Percentiles rank a stretch among this genome's conserved stretches.
These are phyloP conservation scores for Galerina marginata DNA, from an alignment of 768 basidiomycete genomes.

Conservation along the genomic window DNA sequence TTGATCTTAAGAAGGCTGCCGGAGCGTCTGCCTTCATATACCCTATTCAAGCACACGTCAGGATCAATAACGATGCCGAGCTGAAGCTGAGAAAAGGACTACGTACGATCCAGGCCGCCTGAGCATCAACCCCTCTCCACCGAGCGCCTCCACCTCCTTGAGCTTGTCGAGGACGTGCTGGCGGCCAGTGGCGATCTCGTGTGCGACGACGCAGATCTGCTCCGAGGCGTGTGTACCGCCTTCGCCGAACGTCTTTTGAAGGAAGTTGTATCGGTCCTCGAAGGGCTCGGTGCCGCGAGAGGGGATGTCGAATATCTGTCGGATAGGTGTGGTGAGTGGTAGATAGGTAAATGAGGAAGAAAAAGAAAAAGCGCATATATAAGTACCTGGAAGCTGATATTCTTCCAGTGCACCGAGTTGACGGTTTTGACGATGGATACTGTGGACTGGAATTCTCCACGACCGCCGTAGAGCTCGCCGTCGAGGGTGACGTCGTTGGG, in stretches of 20 bases:
- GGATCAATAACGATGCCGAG: not conserved
- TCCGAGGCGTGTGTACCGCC: conserved; percentile 47
- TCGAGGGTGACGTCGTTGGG: conserved; percentile 62
- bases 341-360: not conserved
- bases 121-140: conserved; percentile 67
- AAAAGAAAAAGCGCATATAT: not conserved
- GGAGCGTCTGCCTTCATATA: conserved; percentile 57
- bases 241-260: conserved; percentile 52
- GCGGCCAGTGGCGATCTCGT: conserved; percentile 47
- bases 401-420: conserved; percentile 62
- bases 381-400: conserved; percentile 58
- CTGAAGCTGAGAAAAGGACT: not conserved
- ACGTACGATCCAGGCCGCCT: conserved; percentile 54
- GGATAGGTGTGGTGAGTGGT: not conserved
- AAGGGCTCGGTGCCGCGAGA: conserved; percentile 52
- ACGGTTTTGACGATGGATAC: conserved; percentile 64
- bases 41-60: conserved; percentile 28
- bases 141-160: conserved; percentile 56
- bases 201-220: conserved; percentile 53
- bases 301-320: conserved; percentile 62
- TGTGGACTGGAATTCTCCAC: conserved; percentile 61
- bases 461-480: conserved; percentile 63
- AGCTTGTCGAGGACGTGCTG: conserved; percentile 60
- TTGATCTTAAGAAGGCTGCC: conserved; percentile 60
- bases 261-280: conserved; percentile 52